Base-by-base conservation (phyloP, 768 basidiomycete species). In the Pleurotus salmoneostramineus region DNA sequence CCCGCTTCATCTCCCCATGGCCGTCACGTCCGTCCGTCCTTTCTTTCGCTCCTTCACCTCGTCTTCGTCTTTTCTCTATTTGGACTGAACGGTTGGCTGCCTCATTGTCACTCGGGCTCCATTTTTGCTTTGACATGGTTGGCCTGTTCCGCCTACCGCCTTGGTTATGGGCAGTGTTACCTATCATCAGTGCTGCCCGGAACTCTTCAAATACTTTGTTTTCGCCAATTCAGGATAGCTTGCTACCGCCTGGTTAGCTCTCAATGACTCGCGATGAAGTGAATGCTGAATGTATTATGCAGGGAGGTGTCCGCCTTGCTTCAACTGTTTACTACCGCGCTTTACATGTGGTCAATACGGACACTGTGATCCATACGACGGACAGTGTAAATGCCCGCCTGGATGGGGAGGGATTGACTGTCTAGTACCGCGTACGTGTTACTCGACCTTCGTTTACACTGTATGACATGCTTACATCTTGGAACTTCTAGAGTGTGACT, bases 381-480 rank as follows among this genome's bases (percentile, higher is more conserved):
- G 97, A 1, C 94, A 97, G 65, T 99, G 97, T 74, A 88, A 93
- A 67, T 99, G 97, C 66, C 94, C 95, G 1, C 83, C 93, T 43
- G 97, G 97, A n/a, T 99, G 95, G 86, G 93, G 94, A 47, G 97
- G 97, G 1, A 89, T 95, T 37, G 96, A 98, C 66, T 99, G 97
- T 73, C 73, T 97, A 54, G 83, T 83, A 6, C 96, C 97, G 17
- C 89, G 95, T 97, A 72, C 49, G 92, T 82, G 12, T 34, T 40
- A 47, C 36, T 51, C 43, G 3, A n/a, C 6, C 2, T 35, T n/a
- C n/a, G 55, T 32, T 58, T 27, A 11, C 44, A 11, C 44, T 55
- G 10, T 7, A 17, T 12, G 21, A 21, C 46, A 50, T 36, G 21
- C 21, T 27, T 27, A 27, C 21, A 27, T 27, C 21, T 27, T 27